Base-by-base conservation (phyloP, 1,139 yeast genomes). In the Saccharomyces hybrid region DNA sequence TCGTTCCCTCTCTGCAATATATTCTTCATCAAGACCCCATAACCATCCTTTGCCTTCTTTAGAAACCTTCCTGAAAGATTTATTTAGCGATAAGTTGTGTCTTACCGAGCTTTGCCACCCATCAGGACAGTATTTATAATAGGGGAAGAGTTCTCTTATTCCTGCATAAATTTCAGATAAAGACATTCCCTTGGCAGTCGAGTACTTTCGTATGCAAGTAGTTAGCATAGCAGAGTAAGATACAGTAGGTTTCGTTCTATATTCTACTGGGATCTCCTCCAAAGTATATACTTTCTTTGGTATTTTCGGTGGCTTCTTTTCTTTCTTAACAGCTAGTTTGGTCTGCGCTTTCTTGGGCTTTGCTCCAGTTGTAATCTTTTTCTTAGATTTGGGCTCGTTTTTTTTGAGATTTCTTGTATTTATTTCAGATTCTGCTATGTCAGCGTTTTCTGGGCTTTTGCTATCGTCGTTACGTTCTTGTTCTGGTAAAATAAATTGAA, bases 21-120 rank as follows among this genome's bases (percentile, higher is more conserved):
- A 88, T 55, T 82, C 83, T 57, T 89, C 95, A 70, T 95, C 97
- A 51, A 93, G 75, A 4, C 91, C 90, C 95, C 96, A 93, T 42
- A 88, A 74, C 93, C 96, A 90, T 56, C 96, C 97, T 67, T 84
- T 86, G 16, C 93, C 95, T 60, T 86, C 88, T 62, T 88, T 84
- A 34, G 84, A 78, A 8, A 86, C 83, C 62, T 86, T 83, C 56
- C 83, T 80, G 73, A 93, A 93, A 7, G 91, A 83, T 71, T 89
- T 89, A 71, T 90, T 90, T 61, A 89, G 76, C 26, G 91, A 86
- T 47, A 93, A 76, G 64, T 89, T 90, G 72, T 93, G 99, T 50
- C 95, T 80, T 14, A 93, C 95, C 0, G 95, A 82, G 66, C 88
- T 85, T 72, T 93, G 99, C 99, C 99, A 93, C 2, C 98, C 98